Evolutionary conservation across 306 rosid genomes (phyloP).

Genomic region (Notholithocarpus densiflorus): DNA sequence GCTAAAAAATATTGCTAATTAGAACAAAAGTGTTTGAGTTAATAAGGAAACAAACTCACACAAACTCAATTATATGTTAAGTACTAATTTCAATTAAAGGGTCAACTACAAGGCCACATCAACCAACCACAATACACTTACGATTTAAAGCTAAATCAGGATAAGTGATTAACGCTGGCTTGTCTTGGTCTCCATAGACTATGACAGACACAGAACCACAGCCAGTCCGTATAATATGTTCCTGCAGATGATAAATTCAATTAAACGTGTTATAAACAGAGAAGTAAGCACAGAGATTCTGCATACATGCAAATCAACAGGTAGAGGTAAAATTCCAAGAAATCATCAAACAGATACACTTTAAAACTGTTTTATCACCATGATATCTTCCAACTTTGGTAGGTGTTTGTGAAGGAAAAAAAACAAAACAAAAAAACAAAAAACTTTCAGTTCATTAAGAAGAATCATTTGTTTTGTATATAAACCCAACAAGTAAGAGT

Average conservation of each 20-base stretch:
- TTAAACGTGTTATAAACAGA: not conserved
- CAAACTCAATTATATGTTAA: not conserved
- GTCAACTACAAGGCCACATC: not conserved
- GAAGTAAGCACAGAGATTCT: not conserved
- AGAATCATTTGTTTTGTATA: constrained; percentile 24
- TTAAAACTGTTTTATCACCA: constrained; percentile 7
- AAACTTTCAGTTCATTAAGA: constrained; percentile 13
- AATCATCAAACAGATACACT: constrained; percentile 4
- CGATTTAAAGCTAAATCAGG: constrained; percentile 91
- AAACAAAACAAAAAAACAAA: constrained; percentile 14
- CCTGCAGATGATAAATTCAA: constrained; percentile 40
- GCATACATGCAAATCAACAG: not conserved
- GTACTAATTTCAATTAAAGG: not conserved
- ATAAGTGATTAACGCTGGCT: constrained; percentile 84
- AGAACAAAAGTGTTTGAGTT: not conserved
- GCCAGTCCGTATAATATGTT: constrained; percentile 70
- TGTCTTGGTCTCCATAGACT: constrained; percentile 78
- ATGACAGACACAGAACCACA: constrained; percentile 84
- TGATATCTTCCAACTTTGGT: not conserved
- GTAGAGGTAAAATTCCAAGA: not conserved
- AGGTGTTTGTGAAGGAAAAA: not conserved
- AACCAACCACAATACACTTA: constrained; percentile 31
- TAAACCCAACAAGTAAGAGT: constrained; percentile 29
- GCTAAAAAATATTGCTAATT: constrained; percentile 27
- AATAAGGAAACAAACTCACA: not conserved